Evolutionary conservation across 1,139 yeast species (phyloP), one percentile per base, ranked within the genome.

Genomic region (Diutina rugosa): DNA sequence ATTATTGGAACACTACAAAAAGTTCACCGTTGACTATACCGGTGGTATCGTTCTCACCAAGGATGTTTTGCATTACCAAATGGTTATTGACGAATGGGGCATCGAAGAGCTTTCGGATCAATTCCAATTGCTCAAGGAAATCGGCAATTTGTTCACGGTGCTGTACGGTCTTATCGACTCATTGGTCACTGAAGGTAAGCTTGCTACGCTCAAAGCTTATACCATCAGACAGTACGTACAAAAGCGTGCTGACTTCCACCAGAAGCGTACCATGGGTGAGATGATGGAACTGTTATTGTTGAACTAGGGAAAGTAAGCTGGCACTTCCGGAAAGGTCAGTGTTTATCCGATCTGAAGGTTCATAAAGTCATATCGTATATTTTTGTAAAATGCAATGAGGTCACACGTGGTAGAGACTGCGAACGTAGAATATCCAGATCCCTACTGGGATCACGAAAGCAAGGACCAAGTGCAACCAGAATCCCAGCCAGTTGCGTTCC

Each of bases 1-100:
- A 56, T 70, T 91, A 56, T 73, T 90, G 61, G 82, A 79, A 38
- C 97, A 91, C 67, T 85, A 86, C 65, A 85, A 85, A 61, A 87
- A 84, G 64, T 87, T 82, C 66, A 81, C 82, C 46, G 89, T 90
- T 58, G 88, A 82, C 63, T 83, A 90, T 2, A 80, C 85, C 10
- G 98, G 98, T 56, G 97, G 96, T 32, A 78, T 86, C 58, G 81
- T 87, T 18, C 78, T 89, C n/a, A 87, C 96, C 0, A 86, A 87
- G 58, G 98, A 91, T 70, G 83, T 88, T 6, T 86, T 88, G 53
- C 80, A 88, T 46, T 90, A 86, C 65, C 95, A 89, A 65, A 79
- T 84, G 18, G 77, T 81, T 0, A 80, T 91, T 56, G 95, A 86
- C 59, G 76, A 73, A 54, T 89, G 96, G 93, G 76, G 74, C 6